Conservation (phyloP, 129 eudicot species). For the Tagetes erecta region DNA sequence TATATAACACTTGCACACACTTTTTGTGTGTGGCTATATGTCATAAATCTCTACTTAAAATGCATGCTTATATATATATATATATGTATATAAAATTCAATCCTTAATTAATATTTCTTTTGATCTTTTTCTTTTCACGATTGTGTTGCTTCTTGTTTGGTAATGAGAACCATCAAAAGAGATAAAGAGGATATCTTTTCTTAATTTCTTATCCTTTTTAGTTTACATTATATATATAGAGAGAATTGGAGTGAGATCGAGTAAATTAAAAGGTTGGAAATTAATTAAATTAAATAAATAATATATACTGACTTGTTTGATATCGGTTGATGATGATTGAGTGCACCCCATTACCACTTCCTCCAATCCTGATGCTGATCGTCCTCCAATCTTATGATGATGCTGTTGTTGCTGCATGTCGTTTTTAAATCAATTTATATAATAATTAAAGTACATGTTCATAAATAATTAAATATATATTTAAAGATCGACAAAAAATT, state of each 20-base stretch:
- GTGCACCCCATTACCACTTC: conserved; percentile 96
- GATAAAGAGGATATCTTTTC: conserved; percentile 29
- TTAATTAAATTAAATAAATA: too few relatives aligned
- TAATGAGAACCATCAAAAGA: conserved; percentile 34
- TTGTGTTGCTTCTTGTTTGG: conserved; percentile 27
- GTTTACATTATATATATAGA: background rate
- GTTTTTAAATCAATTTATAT: conserved; percentile 16
- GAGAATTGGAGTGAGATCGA: conserved; percentile 6
- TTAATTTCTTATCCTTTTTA: background rate
- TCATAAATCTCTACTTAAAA: too few relatives aligned
- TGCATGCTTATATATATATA: too few relatives aligned
- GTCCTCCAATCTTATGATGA: conserved; percentile 70
- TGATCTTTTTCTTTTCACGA: conserved; percentile 20
- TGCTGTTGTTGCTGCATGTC: conserved; percentile 39
- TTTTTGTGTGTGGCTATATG: too few relatives aligned
- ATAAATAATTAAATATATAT: background rate
- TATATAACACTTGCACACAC: too few relatives aligned
- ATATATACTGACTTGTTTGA: conserved; percentile 53
- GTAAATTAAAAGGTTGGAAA: conserved; percentile 41
- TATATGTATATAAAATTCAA: background rate
- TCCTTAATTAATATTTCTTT: background rate
- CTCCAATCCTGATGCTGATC: conserved; percentile 88
- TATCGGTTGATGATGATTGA: conserved; percentile 57
- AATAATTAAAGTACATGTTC: background rate
- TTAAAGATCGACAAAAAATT: too few relatives aligned